Base-by-base conservation (phyloP, 169 alveolate species). In the Plasmodium gonderi region DNA sequence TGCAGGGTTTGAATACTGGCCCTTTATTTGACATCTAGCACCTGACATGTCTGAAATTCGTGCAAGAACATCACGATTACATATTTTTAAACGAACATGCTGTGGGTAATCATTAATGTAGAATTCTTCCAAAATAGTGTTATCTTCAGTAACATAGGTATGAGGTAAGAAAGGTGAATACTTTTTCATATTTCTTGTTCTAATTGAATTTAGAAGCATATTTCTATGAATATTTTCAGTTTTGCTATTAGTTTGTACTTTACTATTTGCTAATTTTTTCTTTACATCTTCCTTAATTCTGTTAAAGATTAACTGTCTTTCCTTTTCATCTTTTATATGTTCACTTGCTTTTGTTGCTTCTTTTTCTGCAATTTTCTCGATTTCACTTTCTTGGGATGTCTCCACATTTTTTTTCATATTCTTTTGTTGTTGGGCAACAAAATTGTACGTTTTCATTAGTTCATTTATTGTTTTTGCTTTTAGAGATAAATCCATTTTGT, bases 81-180 rank as follows among this genome's bases (percentile, higher is more conserved):
- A 97, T 31, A 97, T 91, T 90, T 96, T 97, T 83, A 83, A 93
- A 36, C 99, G 96, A 8, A 98, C 98, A 68, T 93, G 91, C 42
- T 97, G 98, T n/a, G 99, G 98, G 90, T 96, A 97, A 82, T 97
- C 97, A 95, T 97, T 97, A 80, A 97, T 97, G 80, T 96, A 98
- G 74, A 97, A 96, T 40, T 97, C 98, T 80, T 97, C 99, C 47
- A 96, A 94, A 40, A 96, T 95, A 33, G 97, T 96, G 78, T 97
- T 97, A 44, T 96, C 97, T 20, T 95, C 94, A 64, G 68, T 95
- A 65, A 96, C 81, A 75, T 95, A 95, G 5, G 93, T 79, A 77
- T 89, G 80, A 29, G 90, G 93, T 45, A 79, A 75, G 38, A 14
- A 89, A 1, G 90, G 92, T 4, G 92, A 82, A 54, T 82, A 82